Evolutionary conservation across 768 basidiomycete species (phyloP).

Genomic region (Cystofilobasidium macerans): DNA sequence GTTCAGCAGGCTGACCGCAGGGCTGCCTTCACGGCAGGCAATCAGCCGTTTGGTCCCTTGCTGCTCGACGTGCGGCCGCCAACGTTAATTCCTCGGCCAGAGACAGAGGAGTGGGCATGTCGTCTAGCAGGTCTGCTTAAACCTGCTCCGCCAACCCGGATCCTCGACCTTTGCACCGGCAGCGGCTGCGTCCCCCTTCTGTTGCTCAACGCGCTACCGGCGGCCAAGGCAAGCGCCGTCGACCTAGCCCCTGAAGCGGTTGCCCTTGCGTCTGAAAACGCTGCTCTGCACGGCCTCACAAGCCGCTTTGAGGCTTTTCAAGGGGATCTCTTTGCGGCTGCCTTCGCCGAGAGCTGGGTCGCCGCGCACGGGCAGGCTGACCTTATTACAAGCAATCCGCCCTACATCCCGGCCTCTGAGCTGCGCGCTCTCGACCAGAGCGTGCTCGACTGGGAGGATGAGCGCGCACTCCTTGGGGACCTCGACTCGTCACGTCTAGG

Average conservation of each 20-base stretch:
- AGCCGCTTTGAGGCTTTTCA: neutral
- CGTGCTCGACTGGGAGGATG: slow-evolving; percentile 15
- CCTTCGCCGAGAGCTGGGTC: neutral
- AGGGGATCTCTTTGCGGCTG: neutral
- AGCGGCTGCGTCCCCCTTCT: slow-evolving; percentile 82
- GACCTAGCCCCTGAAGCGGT: slow-evolving; percentile 59
- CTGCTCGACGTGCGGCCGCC: slow-evolving; percentile 62
- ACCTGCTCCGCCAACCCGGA: slow-evolving; percentile 37
- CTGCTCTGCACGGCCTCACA: slow-evolving; percentile 29
- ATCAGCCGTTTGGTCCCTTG: slow-evolving; percentile 77
- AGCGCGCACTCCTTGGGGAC: slow-evolving; percentile 12
- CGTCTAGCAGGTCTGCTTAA: slow-evolving; percentile 44
- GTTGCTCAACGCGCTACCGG: slow-evolving; percentile 45
- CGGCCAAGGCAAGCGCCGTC: slow-evolving; percentile 50
- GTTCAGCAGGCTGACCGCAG: neutral
- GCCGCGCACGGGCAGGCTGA: slow-evolving; percentile 2
- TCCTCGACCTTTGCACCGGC: slow-evolving; percentile 88
- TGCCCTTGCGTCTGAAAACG: slow-evolving; percentile 45
- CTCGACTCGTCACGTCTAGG: neutral
- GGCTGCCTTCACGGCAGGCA: no score
- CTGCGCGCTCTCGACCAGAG: slow-evolving; percentile 9
- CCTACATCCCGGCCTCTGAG: slow-evolving; percentile 21
- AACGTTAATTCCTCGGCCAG: slow-evolving; percentile 84
- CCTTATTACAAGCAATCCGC: slow-evolving; percentile 24
- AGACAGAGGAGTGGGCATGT: slow-evolving; percentile 76